These are phyloP conservation scores for Diacronema lutheri DNA, from an alignment of 78 protist genomes.

Conservation along the genomic window DNA sequence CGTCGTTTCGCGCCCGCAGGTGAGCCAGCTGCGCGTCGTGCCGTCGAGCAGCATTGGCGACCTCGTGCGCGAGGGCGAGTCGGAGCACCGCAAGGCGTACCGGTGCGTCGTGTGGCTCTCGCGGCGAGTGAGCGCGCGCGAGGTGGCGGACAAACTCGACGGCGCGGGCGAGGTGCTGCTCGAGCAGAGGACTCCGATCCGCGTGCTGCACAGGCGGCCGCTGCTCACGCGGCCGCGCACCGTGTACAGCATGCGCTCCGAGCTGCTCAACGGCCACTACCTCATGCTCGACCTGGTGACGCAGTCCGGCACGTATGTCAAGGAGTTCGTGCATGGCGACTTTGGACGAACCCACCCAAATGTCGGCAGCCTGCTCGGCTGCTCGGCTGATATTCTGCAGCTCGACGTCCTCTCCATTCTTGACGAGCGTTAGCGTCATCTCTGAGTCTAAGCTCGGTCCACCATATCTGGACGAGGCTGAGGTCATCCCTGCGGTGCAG, in stretches of 20 bases:
- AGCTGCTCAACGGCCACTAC: neutral
- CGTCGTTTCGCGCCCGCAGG: neutral
- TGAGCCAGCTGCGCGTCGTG: neutral
- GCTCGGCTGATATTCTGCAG: conserved; percentile 57
- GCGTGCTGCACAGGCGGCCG: conserved; percentile 50
- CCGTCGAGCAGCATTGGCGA: too few relatives aligned
- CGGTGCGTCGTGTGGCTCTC: conserved; percentile 12
- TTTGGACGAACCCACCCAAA: conserved; percentile 55
- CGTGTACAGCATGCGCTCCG: neutral
- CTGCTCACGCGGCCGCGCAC: neutral
- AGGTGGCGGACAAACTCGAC: neutral
- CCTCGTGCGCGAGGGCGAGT: neutral
- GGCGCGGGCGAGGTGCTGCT: neutral
- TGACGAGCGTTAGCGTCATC: too few relatives aligned
- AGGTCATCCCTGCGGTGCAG: too few relatives aligned
- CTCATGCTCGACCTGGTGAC: conserved; percentile 4
- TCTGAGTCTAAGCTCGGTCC: too few relatives aligned
- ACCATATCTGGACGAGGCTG: too few relatives aligned
- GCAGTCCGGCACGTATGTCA: conserved; percentile 53
- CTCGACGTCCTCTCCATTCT: conserved; percentile 27
- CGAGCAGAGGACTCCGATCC: conserved; percentile 34
- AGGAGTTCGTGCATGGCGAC: conserved; percentile 72
- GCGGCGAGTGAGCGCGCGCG: neutral
- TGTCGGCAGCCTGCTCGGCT: conserved; percentile 28
- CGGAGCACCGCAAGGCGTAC: conserved; percentile 15